These are phyloP conservation scores for Pyricularia sp. DNA, from an alignment of 2,329 filamentous ascomycete species.

Conservation along the genomic window DNA sequence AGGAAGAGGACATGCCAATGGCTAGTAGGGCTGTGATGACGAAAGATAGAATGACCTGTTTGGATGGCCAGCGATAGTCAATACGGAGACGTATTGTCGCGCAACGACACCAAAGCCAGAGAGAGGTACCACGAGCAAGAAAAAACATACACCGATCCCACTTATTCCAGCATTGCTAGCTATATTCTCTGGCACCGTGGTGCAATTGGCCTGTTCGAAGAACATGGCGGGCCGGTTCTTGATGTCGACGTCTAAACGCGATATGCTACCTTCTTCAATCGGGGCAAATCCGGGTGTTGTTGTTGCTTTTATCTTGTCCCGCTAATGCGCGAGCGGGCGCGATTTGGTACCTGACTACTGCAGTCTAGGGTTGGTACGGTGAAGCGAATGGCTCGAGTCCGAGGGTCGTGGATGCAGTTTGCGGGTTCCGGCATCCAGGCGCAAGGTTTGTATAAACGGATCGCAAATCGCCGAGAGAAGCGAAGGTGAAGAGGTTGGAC, in stretches of 20 bases:
- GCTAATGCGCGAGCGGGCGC: not conserved
- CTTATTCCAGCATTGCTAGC: conserved; percentile 48
- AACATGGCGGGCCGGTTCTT: conserved; percentile 5
- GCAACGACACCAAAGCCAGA: not conserved
- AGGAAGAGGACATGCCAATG: conserved; percentile 42
- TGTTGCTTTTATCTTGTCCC: not conserved
- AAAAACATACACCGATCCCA: conserved; percentile 39
- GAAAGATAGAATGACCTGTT: conserved; percentile 53
- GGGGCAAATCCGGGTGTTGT: not conserved
- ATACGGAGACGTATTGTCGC: too few species aligned
- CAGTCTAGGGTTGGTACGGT: not conserved
- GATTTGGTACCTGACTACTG: not conserved
- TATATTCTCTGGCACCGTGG: conserved; percentile 29
- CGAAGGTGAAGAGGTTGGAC: too few species aligned
- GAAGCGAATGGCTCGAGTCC: not conserved
- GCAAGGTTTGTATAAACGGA: not conserved
- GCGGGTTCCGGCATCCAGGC: not conserved
- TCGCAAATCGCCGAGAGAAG: too few species aligned
- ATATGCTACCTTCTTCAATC: not conserved
- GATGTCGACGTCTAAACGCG: not conserved
- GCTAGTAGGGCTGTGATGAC: conserved; percentile 53
- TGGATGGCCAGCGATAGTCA: not conserved
- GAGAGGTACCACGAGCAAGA: not conserved
- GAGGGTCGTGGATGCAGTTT: not conserved
- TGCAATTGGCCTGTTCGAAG: conserved; percentile 25